These are phyloP conservation scores for Yamadazyma takamatsuzukensis DNA, from an alignment of 805 yeast species.

Conservation along the genomic window DNA sequence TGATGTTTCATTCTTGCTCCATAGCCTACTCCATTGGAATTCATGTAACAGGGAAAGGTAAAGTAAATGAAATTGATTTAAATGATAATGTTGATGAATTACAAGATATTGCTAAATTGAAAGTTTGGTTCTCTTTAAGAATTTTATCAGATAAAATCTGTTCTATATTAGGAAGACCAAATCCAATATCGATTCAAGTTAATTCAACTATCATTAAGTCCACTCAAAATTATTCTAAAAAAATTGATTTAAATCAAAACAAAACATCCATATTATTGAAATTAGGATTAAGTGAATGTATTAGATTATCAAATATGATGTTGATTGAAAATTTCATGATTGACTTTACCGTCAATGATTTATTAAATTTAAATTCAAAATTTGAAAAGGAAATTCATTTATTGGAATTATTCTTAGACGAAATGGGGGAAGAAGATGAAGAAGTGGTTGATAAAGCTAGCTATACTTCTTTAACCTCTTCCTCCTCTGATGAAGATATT, in stretches of 20 bases:
- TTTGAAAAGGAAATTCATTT: constrained; percentile 41
- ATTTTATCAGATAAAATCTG: constrained; percentile 47
- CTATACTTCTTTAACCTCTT: no score
- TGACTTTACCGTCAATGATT: constrained; percentile 39
- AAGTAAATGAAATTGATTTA: constrained; percentile 12
- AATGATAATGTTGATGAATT: constrained; percentile 24
- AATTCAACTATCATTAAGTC: constrained; percentile 25
- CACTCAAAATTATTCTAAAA: constrained; percentile 14
- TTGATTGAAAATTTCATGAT: constrained; percentile 50
- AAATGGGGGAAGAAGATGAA: constrained; percentile 4
- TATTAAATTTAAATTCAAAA: constrained; percentile 34
- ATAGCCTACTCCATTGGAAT: constrained; percentile 50
- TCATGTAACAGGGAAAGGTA: constrained; percentile 39
- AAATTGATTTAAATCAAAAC: constrained; percentile 15
- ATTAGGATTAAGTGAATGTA: constrained; percentile 48
- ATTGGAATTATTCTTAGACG: constrained; percentile 17
- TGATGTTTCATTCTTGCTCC: constrained; percentile 47
- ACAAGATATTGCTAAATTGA: constrained; percentile 31
- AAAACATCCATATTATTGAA: constrained; percentile 34
- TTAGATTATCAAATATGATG: constrained; percentile 46
- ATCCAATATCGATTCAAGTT: constrained; percentile 47
- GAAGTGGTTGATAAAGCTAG: not conserved
- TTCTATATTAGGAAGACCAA: constrained; percentile 51
- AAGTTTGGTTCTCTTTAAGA: constrained; percentile 50
- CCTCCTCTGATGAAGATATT: constrained; percentile 9